Evolutionary conservation across 331 rosid species (phyloP), one percentile per base, ranked within the genome.

Genomic region (Spiraea crenata): DNA sequence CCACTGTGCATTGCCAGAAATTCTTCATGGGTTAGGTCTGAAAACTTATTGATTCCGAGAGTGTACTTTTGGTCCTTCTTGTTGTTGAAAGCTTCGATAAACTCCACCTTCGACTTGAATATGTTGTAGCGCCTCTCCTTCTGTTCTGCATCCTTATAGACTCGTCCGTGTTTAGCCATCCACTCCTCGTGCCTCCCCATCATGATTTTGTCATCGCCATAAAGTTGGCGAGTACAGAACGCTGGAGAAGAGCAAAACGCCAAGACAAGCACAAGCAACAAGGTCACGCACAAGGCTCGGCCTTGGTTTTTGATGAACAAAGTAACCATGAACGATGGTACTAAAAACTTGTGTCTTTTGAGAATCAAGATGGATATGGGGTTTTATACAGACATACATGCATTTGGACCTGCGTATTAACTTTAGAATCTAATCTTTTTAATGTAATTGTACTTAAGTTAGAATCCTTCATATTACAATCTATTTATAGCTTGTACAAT

Each of bases 41-140:
- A 70, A 55, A 61, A 68, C 6, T 12, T 16, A 48, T 73, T 79
- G 67, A 68, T 19, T 11, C 71, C 15, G 1, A 74, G 9, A 13
- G 50, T 69, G 38, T 63, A 74, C 6, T 31, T 12, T 16, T 17
- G n/a, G 55, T 70, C 16, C 9, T 10, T 64, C 0, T 37, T 51
- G 10, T 52, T 17, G 62, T 79, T 69, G 40, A 56, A 74, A 10
- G 13, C 34, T 12, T 79, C 68, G 0, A 79, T 57, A 10, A 20
- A 35, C 10, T 68, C 50, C 6, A 63, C 72, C 12, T 38, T 84
- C 1, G 73, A 39, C 50, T 9, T 65, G 66, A 83, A 86, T 20
- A 82, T 66, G 17, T 19, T 7, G 7, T 48, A 75, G 0, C 88
- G 77, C 55, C 37, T 77, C 44, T 65, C 73, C 56, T 74, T 77